These are phyloP conservation scores for Helianthus tuberosus DNA, from an alignment of 129 eudicot genomes.

Conservation along the genomic window DNA sequence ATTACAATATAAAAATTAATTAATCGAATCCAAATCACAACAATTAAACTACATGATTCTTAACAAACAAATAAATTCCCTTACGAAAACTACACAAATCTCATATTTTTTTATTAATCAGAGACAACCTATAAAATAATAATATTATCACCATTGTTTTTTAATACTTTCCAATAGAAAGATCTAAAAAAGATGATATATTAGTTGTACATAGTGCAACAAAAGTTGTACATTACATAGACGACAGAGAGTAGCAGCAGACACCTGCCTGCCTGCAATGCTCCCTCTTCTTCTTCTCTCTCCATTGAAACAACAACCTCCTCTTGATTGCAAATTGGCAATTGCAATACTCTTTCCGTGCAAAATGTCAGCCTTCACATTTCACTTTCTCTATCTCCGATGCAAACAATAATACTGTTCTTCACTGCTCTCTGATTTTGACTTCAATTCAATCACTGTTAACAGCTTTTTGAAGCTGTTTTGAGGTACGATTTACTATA, in stretches of 20 bases:
- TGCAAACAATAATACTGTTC: constrained; percentile 31
- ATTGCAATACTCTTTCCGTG: constrained; percentile 31
- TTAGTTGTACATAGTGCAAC: constrained; percentile 11
- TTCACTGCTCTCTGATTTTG: background rate
- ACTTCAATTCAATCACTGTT: constrained; percentile 30
- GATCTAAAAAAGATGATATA: constrained; percentile 20
- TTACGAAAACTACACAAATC: background rate
- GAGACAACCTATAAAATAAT: too few relatives aligned
- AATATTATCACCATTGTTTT: background rate
- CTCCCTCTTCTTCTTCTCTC: constrained; percentile 35
- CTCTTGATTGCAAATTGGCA: background rate
- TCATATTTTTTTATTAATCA: too few relatives aligned
- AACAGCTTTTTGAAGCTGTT: background rate
- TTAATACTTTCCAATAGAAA: constrained; percentile 16
- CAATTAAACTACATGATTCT: background rate
- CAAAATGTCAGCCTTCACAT: constrained; percentile 37
- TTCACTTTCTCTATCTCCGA: constrained; percentile 35
- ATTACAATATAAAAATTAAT: background rate
- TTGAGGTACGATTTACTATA: constrained; percentile 11
- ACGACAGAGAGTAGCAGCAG: constrained; percentile 42
- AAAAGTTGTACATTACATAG: constrained; percentile 17
- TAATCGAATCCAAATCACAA: background rate
- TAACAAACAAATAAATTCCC: background rate
- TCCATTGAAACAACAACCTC: constrained; percentile 36
- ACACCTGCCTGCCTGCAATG: constrained; percentile 37